phyloP scores from a whole-genome alignment of 2,329 filamentous ascomycete genomes.

The Aureobasidium sp. region DNA sequence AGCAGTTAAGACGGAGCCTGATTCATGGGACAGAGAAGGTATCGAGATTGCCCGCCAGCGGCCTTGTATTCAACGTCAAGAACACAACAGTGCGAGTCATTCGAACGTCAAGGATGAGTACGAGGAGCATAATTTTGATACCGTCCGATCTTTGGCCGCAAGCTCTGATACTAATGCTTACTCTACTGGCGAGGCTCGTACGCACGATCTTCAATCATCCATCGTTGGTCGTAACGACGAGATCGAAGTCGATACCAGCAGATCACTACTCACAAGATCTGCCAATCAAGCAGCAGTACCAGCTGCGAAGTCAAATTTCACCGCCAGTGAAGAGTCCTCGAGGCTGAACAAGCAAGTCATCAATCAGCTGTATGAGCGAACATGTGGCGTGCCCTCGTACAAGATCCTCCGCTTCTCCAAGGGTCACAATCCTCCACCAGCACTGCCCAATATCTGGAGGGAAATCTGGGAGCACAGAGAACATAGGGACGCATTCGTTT shows the following conservation, averaged over 20 bases:
- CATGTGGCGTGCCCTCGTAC: neutral
- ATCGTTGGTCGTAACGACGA: neutral
- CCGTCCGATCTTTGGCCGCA: neutral
- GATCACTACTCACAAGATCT: too few relatives aligned
- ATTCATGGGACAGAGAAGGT: neutral
- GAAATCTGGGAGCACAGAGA: neutral
- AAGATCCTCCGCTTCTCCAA: neutral
- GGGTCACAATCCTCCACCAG: neutral
- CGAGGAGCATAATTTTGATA: neutral
- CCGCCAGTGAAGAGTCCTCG: neutral
- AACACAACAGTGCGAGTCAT: neutral
- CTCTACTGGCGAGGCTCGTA: too few relatives aligned
- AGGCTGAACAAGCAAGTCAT: neutral
- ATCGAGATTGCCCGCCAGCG: neutral
- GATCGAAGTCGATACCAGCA: neutral
- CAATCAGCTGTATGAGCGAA: neutral
- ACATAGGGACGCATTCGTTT: neutral
- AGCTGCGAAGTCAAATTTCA: too few relatives aligned
- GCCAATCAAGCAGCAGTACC: neutral
- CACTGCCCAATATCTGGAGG: neutral
- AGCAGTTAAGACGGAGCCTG: neutral
- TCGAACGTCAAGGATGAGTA: neutral
- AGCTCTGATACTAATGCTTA: neutral
- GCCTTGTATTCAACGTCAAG: neutral
- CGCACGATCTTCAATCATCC: neutral